Evolutionary conservation across 306 rosid species (phyloP).

Genomic region (Malus fusca): DNA sequence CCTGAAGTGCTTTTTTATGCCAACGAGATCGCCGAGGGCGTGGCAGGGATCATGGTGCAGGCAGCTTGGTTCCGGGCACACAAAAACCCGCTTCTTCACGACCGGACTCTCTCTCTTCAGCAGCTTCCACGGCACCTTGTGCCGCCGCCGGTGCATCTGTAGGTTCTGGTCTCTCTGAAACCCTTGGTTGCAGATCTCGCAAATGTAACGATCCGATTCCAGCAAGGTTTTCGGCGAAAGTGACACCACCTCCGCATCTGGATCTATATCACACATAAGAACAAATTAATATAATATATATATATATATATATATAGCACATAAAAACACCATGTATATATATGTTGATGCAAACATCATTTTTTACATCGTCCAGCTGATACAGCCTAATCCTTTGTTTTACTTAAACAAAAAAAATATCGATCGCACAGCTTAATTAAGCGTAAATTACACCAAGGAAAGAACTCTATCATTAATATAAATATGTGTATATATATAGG

Average conservation of each 20-base stretch:
- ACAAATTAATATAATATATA: no score
- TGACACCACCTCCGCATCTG: constrained; percentile 98
- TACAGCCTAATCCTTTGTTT: not conserved
- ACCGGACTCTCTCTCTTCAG: constrained; percentile 81
- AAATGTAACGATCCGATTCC: constrained; percentile 97
- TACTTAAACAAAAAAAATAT: no score
- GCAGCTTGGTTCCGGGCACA: constrained; percentile 91
- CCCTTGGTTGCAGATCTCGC: constrained; percentile 99
- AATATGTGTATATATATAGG: not conserved
- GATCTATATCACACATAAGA: constrained; percentile 41
- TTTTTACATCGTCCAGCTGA: not conserved
- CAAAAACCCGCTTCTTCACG: constrained; percentile 82
- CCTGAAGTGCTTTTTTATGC: constrained; percentile 90
- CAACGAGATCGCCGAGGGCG: constrained; percentile 96
- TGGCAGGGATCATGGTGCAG: constrained; percentile 95
- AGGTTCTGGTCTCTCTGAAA: constrained; percentile 98
- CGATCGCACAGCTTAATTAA: not conserved
- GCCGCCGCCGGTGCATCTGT: constrained; percentile 95
- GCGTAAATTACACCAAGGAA: not conserved
- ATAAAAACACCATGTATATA: not conserved
- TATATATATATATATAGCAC: not conserved
- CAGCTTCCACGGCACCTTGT: constrained; percentile 98
- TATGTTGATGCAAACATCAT: not conserved
- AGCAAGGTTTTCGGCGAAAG: constrained; percentile 85
- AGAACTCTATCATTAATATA: not conserved